These are phyloP conservation scores for Euryodendron excelsum DNA, from an alignment of 148 eudicot genomes.

Conservation along the genomic window DNA sequence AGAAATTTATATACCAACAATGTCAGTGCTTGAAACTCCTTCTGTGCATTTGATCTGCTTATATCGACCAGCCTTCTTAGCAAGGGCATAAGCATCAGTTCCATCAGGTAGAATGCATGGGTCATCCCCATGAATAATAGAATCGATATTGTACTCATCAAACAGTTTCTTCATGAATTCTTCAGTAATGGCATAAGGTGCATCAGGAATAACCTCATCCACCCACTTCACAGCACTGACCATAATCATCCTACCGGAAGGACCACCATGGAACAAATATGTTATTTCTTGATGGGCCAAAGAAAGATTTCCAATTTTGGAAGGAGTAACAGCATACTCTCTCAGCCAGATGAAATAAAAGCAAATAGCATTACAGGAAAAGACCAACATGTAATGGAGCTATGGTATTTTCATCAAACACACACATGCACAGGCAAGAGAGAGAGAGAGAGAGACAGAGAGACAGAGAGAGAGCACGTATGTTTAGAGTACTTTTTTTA, in stretches of 20 bases:
- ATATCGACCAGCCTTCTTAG: constrained; percentile 92
- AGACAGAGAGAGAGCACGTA: background rate
- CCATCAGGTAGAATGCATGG: constrained; percentile 98
- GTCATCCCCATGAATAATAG: constrained; percentile 97
- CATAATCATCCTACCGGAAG: constrained; percentile 79
- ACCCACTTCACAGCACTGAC: constrained; percentile 98
- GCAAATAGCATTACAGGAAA: background rate
- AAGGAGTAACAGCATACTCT: background rate
- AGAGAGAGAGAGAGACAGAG: too few relatives aligned
- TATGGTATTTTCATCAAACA: background rate
- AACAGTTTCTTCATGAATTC: constrained; percentile 92
- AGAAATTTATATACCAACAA: constrained; percentile 66
- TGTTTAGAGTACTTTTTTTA: background rate
- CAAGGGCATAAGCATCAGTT: constrained; percentile 96
- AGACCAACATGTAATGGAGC: background rate
- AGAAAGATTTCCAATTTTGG: background rate
- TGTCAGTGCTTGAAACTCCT: constrained; percentile 98
- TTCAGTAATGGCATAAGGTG: constrained; percentile 97
- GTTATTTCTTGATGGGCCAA: background rate
- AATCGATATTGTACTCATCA: constrained; percentile 84
- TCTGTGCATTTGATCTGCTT: constrained; percentile 98
- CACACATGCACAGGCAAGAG: background rate
- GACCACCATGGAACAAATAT: background rate
- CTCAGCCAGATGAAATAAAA: background rate
- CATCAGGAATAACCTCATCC: constrained; percentile 96